Base-by-base conservation (phyloP, 129 eudicot species). In the Helichrysum umbraculigerum region DNA sequence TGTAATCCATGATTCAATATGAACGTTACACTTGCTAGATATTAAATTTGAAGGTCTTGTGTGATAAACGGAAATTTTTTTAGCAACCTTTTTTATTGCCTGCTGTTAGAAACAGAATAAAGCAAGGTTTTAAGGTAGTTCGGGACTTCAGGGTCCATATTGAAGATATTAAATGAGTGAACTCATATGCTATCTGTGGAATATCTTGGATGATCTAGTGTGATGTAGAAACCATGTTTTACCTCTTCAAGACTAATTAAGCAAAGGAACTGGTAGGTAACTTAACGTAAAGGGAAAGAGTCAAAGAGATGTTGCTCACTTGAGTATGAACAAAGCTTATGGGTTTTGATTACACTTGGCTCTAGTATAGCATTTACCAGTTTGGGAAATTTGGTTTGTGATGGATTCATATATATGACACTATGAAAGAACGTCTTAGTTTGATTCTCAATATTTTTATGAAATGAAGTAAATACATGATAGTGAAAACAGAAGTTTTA, bases 71-170 rank as follows among this genome's bases (percentile, higher is more conserved):
- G 56, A 20, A 34, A 56, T 12, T 12, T n/a, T 34, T 52, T 7
- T 21, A 33, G 66, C 19, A 54, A 41, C 47, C 5, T 7, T 28
- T 62, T 22, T 14, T 4, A 5, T 33, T 25, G 68, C n/a, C 68
- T 62, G 68, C 25, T 39, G 14, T 41, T 41, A 10, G 47, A 41
- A 41, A 41, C 47, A 41, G 47, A 41, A 41, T 41, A 41, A 41
- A 41, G 47, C 47, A 41, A 41, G 14, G 12, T 2, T 2, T 41
- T 41, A 41, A 41, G 47, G 47, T 41, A 9, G 32, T 19, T 21
- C 6, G 65, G 65, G 29, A 7, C 14, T 59, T 70, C 42, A 70
- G 74, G 62, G n/a, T 71, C 41, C 44, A n/a, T 52, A 16, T 71
- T 50, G 28, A 51, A 71, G 75, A 71, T 71, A 50, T 25, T 71